phyloP scores from a whole-genome alignment of 208 protist genomes.

The Acanthamoeba triangularis region DNA sequence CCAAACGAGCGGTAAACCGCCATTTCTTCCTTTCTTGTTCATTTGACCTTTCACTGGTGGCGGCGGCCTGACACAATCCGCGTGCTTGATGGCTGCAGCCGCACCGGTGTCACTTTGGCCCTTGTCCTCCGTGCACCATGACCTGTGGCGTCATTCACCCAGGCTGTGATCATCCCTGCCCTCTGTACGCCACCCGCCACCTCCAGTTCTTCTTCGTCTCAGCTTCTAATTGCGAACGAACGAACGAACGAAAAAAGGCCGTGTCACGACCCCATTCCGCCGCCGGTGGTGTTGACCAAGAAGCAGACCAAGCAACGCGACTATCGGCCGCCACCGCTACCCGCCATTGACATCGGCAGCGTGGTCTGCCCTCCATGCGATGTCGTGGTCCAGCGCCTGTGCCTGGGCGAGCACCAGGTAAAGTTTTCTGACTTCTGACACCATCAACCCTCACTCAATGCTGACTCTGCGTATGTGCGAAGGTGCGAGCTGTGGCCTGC shows the following conservation, averaged over 20 bases:
- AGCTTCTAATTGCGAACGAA: too few species aligned
- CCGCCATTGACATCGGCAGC: not conserved
- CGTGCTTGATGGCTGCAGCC: too few species aligned
- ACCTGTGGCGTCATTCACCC: not conserved
- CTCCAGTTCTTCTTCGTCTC: too few species aligned
- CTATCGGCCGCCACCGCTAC: not conserved
- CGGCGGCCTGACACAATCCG: too few species aligned
- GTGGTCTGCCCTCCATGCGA: constrained; percentile 35
- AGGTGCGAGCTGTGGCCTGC: constrained; percentile 25
- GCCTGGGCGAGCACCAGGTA: constrained; percentile 41
- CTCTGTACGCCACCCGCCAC: not conserved
- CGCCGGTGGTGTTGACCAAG: constrained; percentile 34
- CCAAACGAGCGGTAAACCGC: not conserved
- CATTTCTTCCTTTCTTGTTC: too few species aligned
- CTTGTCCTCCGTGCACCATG: constrained; percentile 7
- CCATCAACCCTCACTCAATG: too few species aligned
- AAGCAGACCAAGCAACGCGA: constrained; percentile 5
- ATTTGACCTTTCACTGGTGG: too few species aligned
- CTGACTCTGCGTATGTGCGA: too few species aligned
- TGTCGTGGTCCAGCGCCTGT: constrained; percentile 11
- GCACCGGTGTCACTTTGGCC: constrained; percentile 32
- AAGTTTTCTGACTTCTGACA: too few species aligned
- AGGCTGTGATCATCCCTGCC: not conserved
- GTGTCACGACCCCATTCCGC: constrained; percentile 28
- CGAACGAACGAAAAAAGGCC: too few species aligned